Conservation (phyloP, 2,329 filamentous ascomycete genomes). For the Colletotrichum zoysiae region DNA sequence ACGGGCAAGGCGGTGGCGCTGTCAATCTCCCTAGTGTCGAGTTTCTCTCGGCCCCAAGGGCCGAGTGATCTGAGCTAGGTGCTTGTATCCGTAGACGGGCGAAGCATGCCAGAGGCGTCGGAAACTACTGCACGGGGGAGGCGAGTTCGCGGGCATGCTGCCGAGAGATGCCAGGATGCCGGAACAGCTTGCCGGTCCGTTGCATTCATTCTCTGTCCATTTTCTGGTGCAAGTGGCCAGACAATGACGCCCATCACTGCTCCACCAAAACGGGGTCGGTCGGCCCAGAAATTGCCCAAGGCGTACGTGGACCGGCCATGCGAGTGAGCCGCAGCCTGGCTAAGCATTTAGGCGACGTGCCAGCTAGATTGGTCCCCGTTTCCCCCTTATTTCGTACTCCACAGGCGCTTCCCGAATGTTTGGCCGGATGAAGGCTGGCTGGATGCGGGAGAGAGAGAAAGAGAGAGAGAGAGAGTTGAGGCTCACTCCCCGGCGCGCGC, state of each 20-base stretch:
- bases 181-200: slow-evolving; percentile 36
- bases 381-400: not conserved
- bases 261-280: slow-evolving; percentile 22
- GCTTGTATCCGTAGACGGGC: not conserved
- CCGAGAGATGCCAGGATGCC: slow-evolving; percentile 24
- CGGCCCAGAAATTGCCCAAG: slow-evolving; percentile 4
- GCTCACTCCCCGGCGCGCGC: slow-evolving; percentile 1
- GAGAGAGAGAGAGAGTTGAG: not conserved
- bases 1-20: slow-evolving; percentile 27
- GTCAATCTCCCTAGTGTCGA: slow-evolving; percentile 23
- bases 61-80: slow-evolving; percentile 1
- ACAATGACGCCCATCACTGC: slow-evolving; percentile 19
- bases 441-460: not conserved
- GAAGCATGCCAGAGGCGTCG: not conserved
- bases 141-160: slow-evolving; percentile 10
- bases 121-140: slow-evolving; percentile 4
- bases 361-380: slow-evolving; percentile 23
- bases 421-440: slow-evolving; percentile 8
- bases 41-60: not conserved
- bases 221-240: slow-evolving; percentile 25
- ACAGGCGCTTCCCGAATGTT: slow-evolving; percentile 13
- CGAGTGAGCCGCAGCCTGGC: slow-evolving; percentile 22
- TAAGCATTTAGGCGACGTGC: slow-evolving; percentile 40
- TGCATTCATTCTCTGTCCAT: slow-evolving; percentile 27
- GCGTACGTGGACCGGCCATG: not conserved